Evolutionary conservation across 257 asterid genomes (phyloP), one percentile per base, ranked within the genome.

Genomic region (Nicotiana sylvestris): DNA sequence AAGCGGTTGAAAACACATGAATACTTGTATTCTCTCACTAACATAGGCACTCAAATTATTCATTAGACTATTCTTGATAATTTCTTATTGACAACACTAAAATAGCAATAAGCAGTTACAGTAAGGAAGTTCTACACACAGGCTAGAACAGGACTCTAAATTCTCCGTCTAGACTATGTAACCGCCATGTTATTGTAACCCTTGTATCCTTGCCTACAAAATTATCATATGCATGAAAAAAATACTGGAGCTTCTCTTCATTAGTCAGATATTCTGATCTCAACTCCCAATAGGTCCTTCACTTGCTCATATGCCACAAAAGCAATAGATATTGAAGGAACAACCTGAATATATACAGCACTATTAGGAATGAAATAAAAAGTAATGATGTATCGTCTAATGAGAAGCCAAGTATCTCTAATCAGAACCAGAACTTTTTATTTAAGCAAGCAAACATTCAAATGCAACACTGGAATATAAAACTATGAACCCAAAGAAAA

Each of bases 301-400:
- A 95, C 96, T 91, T 95, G 98, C 87, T 95, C 98, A 66, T 95
- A 93, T 49, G 98, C 88, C 89, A 95, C 98, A 35, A 95, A 95
- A 2, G 98, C 97, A 66, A 95, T 91, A 37, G 98, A 96, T 85
- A 95, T 95, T 82, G 98, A 95, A 27, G 98, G 98, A 37, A 93
- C 97, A 69, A 95, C 98, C 98, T 95, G 92, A 83, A 84, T 35
- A 86, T 12, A 80, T 10, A 83, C 27, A 27, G 25, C 43, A 74
- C 62, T 13, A 0, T 74, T n/a, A 74, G 27, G 64, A 32, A 72
- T 13, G 61, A 72, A 25, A 78, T 10, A 62, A 80, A 33, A 56
- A 76, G 80, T 84, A 27, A 16, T 70, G 5, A 70, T 30, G 46
- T 43, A 57, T 43, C 13, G 77, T 37, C 77, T n/a, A 37, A 43